Evolutionary conservation across 148 eudicot genomes (phyloP).

Genomic region (Rhododendron molle): DNA sequence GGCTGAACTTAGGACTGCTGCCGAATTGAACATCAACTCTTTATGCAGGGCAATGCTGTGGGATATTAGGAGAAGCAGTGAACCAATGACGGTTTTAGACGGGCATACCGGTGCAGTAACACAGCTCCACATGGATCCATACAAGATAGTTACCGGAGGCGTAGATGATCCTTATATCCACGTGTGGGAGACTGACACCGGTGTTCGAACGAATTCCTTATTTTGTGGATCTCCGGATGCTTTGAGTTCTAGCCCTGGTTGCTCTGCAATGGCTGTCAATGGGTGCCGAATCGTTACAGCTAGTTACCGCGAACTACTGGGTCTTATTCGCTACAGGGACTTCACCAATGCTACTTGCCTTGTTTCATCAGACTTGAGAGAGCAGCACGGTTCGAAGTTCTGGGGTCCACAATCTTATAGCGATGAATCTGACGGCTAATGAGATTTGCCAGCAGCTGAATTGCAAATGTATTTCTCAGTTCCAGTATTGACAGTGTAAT

Average conservation of each 20-base stretch:
- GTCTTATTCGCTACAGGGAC: conserved; percentile 46
- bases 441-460: not conserved
- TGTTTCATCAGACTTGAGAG: conserved; percentile 17
- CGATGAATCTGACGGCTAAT: conserved; percentile 28
- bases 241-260: conserved; percentile 19
- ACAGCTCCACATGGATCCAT: conserved; percentile 50
- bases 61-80: conserved; percentile 58
- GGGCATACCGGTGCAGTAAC: conserved; percentile 59
- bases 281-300: conserved; percentile 57
- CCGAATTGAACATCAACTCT: not conserved
- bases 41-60: conserved; percentile 60
- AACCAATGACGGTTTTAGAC: conserved; percentile 40
- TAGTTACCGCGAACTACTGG: conserved; percentile 21
- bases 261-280: conserved; percentile 59
- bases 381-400: conserved; percentile 41
- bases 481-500: not conserved
- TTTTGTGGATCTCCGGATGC: conserved; percentile 17
- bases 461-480: not conserved
- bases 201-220: conserved; percentile 38
- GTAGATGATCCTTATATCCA: conserved; percentile 31
- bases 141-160: conserved; percentile 66
- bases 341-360: conserved; percentile 40
- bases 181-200: conserved; percentile 55
- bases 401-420: conserved; percentile 34
- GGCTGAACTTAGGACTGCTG: not conserved